These are phyloP conservation scores for Triglochin maritima DNA, from an alignment of 106 monocot species.

Conservation along the genomic window DNA sequence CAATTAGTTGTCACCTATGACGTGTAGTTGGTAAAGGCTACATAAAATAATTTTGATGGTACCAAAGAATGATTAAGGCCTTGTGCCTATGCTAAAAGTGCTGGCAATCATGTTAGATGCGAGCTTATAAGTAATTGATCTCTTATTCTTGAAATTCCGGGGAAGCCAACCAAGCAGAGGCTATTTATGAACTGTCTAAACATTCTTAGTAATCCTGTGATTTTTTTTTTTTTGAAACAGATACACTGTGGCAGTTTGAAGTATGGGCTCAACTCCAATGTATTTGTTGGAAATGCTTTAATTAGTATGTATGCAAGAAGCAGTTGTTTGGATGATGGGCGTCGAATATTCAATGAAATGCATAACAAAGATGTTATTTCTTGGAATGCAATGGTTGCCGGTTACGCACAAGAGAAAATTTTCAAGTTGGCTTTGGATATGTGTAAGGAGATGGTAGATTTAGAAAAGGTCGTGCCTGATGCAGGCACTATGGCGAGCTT, in stretches of 20 bases:
- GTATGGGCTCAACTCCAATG: constrained; percentile 40
- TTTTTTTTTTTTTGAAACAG: no score
- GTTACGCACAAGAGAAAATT: constrained; percentile 32
- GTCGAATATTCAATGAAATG: constrained; percentile 46
- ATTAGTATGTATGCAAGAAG: constrained; percentile 42
- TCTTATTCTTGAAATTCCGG: no score
- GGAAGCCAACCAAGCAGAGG: no score
- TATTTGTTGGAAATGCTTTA: constrained; percentile 60
- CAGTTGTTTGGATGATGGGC: constrained; percentile 8
- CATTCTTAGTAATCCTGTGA: no score
- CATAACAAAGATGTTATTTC: constrained; percentile 49
- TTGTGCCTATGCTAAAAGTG: no score
- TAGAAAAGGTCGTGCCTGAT: constrained; percentile 28
- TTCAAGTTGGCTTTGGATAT: constrained; percentile 28
- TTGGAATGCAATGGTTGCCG: constrained; percentile 75
- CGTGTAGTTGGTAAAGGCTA: no score
- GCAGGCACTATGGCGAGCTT: constrained; percentile 80
- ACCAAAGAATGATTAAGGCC: no score
- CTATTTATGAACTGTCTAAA: no score
- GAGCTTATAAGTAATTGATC: no score
- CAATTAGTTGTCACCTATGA: no score
- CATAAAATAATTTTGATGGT: no score
- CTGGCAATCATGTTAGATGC: no score
- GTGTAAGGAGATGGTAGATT: constrained; percentile 34
- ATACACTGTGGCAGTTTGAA: constrained; percentile 14